phyloP scores from a whole-genome alignment of 768 basidiomycete species.

The Tremella mesenterica region DNA sequence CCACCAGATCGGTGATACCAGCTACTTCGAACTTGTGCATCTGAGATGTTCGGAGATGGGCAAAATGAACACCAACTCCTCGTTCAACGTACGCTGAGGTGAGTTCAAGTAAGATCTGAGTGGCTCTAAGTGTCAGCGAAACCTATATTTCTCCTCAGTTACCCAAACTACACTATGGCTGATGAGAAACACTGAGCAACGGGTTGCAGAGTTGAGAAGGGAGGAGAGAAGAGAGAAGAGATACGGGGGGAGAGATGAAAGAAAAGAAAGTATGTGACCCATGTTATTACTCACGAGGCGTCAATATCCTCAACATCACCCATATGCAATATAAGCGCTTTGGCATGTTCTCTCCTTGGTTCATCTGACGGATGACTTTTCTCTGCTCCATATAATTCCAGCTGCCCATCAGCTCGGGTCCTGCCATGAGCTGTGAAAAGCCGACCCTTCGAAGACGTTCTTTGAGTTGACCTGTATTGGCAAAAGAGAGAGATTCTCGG shows the following conservation, averaged over 20 bases:
- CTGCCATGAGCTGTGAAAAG: background rate
- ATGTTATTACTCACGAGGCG: slow-evolving; percentile 68
- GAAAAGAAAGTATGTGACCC: no score
- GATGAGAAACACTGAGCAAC: no score
- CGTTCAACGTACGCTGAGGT: slow-evolving; percentile 66
- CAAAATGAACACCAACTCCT: slow-evolving; percentile 44
- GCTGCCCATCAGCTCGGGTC: slow-evolving; percentile 44
- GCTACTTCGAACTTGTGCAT: slow-evolving; percentile 36
- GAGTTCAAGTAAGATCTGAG: slow-evolving; percentile 73
- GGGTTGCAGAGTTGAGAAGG: no score
- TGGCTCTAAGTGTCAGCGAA: slow-evolving; percentile 52
- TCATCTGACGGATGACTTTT: slow-evolving; percentile 81
- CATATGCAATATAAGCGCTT: slow-evolving; percentile 80
- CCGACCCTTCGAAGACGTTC: slow-evolving; percentile 57
- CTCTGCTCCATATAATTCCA: slow-evolving; percentile 78
- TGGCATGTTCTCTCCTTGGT: slow-evolving; percentile 62
- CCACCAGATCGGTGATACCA: slow-evolving; percentile 36
- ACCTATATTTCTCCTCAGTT: background rate
- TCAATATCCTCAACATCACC: slow-evolving; percentile 76
- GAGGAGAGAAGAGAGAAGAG: no score
- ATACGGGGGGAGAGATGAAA: no score
- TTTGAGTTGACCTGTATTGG: slow-evolving; percentile 92
- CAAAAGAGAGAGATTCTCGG: slow-evolving; percentile 84
- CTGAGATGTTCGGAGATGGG: slow-evolving; percentile 37
- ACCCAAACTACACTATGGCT: no score